Base-by-base conservation (phyloP, 2,329 filamentous ascomycete genomes). In the Lasiodiplodia sp. region DNA sequence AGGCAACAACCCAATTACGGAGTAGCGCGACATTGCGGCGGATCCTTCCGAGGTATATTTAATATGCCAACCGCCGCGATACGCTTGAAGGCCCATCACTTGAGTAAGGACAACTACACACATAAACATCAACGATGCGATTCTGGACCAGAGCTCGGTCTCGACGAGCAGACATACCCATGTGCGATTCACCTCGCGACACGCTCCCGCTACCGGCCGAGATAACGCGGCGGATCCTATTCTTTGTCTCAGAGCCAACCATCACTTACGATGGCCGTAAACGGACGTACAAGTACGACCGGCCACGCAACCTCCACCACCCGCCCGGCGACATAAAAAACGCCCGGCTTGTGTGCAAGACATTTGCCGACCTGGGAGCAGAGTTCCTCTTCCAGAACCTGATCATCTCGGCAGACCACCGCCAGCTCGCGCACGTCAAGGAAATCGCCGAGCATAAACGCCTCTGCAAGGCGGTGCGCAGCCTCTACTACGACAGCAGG, bases 1-100 rank as follows among this genome's bases (percentile, higher is more conserved):
- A 64, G 60, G 60, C 60, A 64, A 64, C 60, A 64, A 28, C 31
- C 60, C 44, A 31, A 7, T 64, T 64, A 11, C 16, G 28, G 60
- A 38, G 25, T 64, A 64, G 60, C 25, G 60, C 47, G 10, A 6
- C 21, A 31, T 14, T 31, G 21, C 21, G 28, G 31, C 60, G n/a
- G 31, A 64, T 52, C 58, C 37, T 49, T 16, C 57, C 21, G 23
- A 23, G 23, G 11, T 11, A 3, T 60, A 60, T 60, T 40, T 44
- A 60, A 21, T 18, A 37, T 16, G 23, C 37, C 31, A 18, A 21
- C 4, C 18, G 4, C 10, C 21, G 14, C 18, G 6, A 23, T 38
- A 44, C 10, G 14, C 28, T 38, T 37, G 14, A 16, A 7, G 28
- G 16, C 11, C 2, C 23, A 2, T 8, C 31, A 10, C 23, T n/a